These are phyloP conservation scores for Stygiomarasmius scandens DNA, from an alignment of 1,284 basidiomycete genomes.

Conservation along the genomic window DNA sequence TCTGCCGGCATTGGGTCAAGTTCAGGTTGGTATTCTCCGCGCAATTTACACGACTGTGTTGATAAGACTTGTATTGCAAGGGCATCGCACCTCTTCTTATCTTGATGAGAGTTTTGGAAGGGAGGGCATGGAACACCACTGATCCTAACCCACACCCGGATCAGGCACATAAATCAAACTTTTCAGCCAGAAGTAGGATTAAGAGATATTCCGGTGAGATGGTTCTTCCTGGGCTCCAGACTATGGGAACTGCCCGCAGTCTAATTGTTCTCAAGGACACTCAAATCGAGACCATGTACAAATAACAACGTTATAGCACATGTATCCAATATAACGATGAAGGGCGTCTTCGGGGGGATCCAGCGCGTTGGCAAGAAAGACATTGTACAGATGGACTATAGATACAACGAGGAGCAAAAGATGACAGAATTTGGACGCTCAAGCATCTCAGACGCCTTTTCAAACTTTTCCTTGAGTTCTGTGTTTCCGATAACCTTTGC, in stretches of 20 bases:
- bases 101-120: conserved; percentile 21
- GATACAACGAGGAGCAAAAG: conserved; percentile 87
- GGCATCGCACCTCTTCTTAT: conserved; percentile 20
- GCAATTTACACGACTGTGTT: background rate
- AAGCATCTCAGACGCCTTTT: conserved; percentile 85
- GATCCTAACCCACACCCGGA: background rate
- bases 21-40: conserved; percentile 18
- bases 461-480: conserved; percentile 91
- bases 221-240: background rate
- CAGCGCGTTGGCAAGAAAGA: too few relatives aligned
- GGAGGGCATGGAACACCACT: conserved; percentile 18
- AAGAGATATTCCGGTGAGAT: background rate
- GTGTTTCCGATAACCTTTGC: conserved; percentile 96
- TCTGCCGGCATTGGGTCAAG: conserved; percentile 19
- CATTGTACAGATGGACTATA: conserved; percentile 39
- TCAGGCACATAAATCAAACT: background rate
- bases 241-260: background rate
- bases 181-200: background rate
- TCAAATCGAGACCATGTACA: background rate
- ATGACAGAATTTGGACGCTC: conserved; percentile 93
- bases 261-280: background rate
- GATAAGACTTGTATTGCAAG: conserved; percentile 5
- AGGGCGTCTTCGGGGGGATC: too few relatives aligned
- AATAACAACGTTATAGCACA: too few relatives aligned
- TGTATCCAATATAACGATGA: background rate